Evolutionary conservation across 1,284 basidiomycete species (phyloP).

Genomic region (Puccinia brachypodii): DNA sequence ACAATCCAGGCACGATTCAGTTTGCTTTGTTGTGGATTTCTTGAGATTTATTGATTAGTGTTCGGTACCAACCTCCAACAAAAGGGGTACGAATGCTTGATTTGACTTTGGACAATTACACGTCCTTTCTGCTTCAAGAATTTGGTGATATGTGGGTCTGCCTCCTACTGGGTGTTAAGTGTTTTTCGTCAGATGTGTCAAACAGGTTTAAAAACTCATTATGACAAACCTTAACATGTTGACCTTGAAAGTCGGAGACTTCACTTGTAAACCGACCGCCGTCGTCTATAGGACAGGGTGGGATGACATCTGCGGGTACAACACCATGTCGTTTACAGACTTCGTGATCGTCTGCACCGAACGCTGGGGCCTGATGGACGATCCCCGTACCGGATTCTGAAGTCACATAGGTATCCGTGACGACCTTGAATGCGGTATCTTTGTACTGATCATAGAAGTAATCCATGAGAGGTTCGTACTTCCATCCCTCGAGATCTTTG

Average conservation of each 20-base stretch:
- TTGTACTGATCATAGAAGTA: constrained; percentile 95
- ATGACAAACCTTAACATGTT: constrained; percentile 75
- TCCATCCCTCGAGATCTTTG: constrained; percentile 90
- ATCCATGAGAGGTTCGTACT: constrained; percentile 92
- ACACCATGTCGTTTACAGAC: constrained; percentile 82
- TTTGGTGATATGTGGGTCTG: constrained; percentile 93
- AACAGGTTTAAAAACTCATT: background rate
- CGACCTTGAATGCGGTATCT: constrained; percentile 84
- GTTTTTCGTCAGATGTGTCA: constrained; percentile 3
- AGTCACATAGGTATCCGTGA: constrained; percentile 91
- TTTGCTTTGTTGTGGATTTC: background rate
- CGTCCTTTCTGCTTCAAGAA: constrained; percentile 82
- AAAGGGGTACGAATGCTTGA: constrained; percentile 92
- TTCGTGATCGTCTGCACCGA: constrained; percentile 98
- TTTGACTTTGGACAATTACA: constrained; percentile 80
- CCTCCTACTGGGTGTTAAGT: constrained; percentile 63
- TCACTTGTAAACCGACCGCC: constrained; percentile 81
- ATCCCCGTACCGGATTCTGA: constrained; percentile 93
- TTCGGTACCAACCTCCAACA: constrained; percentile 78
- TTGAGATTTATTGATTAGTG: background rate
- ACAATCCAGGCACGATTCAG: background rate
- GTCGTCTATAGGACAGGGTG: constrained; percentile 94
- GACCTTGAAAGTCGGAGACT: constrained; percentile 86
- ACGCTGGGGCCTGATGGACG: constrained; percentile 97
- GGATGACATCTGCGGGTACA: constrained; percentile 79